Evolutionary conservation across 768 basidiomycete genomes (phyloP).

Genomic region (Suillus ampliporus): DNA sequence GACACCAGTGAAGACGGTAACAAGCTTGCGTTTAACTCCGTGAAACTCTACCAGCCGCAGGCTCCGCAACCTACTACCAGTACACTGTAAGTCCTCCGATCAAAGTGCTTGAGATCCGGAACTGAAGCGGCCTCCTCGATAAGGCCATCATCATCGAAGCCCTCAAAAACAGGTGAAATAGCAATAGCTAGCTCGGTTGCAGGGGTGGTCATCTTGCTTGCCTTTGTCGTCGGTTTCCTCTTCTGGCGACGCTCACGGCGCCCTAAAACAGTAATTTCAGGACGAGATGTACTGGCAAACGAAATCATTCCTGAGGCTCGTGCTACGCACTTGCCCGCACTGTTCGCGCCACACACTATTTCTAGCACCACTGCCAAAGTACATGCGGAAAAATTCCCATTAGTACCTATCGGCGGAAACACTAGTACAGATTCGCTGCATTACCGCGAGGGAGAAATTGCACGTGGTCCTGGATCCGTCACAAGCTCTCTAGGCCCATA

Average conservation of each 20-base stretch:
- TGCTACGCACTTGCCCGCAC: conserved; percentile 2
- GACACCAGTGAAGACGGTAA: conserved; percentile 14
- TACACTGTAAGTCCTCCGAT: conserved; percentile 7
- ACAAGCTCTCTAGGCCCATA: conserved; percentile 2
- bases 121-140: background rate
- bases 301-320: background rate
- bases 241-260: conserved; percentile 9
- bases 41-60: conserved; percentile 21
- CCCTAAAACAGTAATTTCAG: conserved; percentile 1
- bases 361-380: background rate
- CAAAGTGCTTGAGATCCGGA: background rate
- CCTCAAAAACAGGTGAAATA: conserved; percentile 23
- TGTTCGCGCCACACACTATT: background rate
- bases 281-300: conserved; percentile 1
- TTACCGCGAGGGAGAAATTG: background rate
- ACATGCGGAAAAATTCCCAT: conserved; percentile 7
- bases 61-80: no score
- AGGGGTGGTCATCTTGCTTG: conserved; percentile 20
- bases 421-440: background rate
- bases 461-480: conserved; percentile 3
- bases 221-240: conserved; percentile 7
- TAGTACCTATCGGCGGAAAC: conserved; percentile 8
- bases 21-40: conserved; percentile 15
- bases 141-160: conserved; percentile 3
- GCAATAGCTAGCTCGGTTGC: conserved; percentile 23